Conservation (phyloP, 225 moss, liverwort and hornwort species). For the Bryoerythrophyllum caledonicum region DNA sequence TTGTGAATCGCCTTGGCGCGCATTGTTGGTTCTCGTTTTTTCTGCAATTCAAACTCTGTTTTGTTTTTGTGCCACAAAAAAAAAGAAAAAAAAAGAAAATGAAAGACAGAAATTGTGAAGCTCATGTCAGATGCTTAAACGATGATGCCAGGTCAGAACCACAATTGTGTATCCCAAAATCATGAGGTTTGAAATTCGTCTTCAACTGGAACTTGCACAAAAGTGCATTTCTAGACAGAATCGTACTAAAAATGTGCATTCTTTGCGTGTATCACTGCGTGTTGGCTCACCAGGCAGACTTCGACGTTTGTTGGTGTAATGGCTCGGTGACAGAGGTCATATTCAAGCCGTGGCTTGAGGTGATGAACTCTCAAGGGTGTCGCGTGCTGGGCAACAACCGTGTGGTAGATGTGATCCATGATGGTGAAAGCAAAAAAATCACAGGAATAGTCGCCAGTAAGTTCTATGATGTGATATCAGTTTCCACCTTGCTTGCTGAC, state of each 20-base stretch:
- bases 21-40: no score
- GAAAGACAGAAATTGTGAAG: not conserved
- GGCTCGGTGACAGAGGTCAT: slow-evolving; percentile 62
- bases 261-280: slow-evolving; percentile 63
- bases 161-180: not conserved
- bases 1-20: no score
- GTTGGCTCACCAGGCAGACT: slow-evolving; percentile 69
- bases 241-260: no score
- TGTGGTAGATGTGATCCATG: slow-evolving; percentile 54
- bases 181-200: not conserved
- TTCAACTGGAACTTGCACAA: not conserved
- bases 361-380: slow-evolving; percentile 52
- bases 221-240: no score
- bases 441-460: slow-evolving; percentile 57
- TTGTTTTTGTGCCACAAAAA: no score
- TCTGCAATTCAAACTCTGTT: no score
- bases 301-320: slow-evolving; percentile 73
- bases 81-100: no score
- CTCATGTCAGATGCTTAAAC: not conserved
- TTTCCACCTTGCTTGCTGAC: not conserved
- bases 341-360: slow-evolving; percentile 64
- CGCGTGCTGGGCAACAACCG: slow-evolving; percentile 51
- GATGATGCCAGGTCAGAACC: not conserved
- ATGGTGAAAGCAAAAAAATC: slow-evolving; percentile 49
- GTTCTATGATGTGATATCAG: not conserved